Percentiles rank a stretch among this genome's conserved stretches.
phyloP scores from a whole-genome alignment of 768 basidiomycete genomes.

The Dentipellis sp. region DNA sequence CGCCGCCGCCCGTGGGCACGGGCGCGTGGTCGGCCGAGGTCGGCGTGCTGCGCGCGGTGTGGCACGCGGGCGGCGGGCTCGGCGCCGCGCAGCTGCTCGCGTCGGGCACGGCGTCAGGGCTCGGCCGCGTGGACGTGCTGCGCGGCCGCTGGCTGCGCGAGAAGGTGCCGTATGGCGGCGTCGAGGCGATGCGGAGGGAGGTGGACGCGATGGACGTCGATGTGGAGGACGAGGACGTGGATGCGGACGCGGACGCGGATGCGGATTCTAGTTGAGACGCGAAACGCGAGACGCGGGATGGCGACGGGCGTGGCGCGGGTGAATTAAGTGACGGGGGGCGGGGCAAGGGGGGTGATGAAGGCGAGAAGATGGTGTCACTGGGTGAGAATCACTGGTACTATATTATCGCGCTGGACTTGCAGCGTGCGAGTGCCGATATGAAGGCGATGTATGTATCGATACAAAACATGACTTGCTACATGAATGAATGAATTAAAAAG shows the following conservation, averaged over 20 bases:
- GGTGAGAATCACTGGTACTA: too few species aligned
- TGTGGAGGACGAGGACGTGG: constrained; percentile 29
- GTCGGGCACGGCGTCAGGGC: constrained; percentile 73
- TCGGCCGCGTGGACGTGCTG: constrained; percentile 79
- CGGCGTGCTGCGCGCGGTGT: constrained; percentile 66
- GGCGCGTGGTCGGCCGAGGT: constrained; percentile 78
- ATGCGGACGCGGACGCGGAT: constrained; percentile 31
- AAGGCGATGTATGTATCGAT: too few species aligned
- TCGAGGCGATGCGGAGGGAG: constrained; percentile 56
- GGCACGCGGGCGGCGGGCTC: constrained; percentile 75
- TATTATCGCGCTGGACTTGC: too few species aligned
- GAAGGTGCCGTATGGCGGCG: constrained; percentile 54
- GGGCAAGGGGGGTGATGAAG: too few species aligned
- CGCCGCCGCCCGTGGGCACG: constrained; percentile 27
- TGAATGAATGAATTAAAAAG: too few species aligned
- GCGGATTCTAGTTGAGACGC: constrained; percentile 15
- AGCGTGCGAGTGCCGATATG: too few species aligned
- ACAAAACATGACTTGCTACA: too few species aligned
- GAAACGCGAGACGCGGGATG: too few species aligned
- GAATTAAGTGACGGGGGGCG: background rate
- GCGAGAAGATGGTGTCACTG: too few species aligned
- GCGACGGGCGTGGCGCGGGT: background rate
- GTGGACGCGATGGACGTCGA: constrained; percentile 21
- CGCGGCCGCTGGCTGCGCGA: constrained; percentile 66
- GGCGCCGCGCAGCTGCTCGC: constrained; percentile 52